Evolutionary conservation across 1,284 basidiomycete genomes (phyloP).

Genomic region (Heterobasidion irregulare): DNA sequence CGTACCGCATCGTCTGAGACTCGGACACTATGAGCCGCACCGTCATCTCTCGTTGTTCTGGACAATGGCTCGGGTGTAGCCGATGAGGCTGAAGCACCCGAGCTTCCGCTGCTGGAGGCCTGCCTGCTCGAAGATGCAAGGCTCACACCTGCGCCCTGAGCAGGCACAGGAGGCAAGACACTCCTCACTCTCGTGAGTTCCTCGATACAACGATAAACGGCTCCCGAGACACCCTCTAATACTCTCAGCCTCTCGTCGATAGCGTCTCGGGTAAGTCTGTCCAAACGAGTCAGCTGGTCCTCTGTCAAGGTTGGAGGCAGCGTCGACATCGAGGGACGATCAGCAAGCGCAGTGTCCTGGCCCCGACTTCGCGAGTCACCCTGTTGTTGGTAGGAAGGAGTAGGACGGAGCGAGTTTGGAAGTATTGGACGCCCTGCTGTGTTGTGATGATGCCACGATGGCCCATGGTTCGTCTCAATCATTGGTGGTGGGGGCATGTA

Average conservation of each 20-base stretch:
- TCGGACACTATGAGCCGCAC: background rate
- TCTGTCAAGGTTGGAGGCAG: slow-evolving; percentile 46
- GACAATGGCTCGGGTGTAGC: background rate
- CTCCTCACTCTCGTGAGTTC: slow-evolving; percentile 72
- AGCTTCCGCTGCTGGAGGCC: background rate
- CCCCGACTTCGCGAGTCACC: background rate
- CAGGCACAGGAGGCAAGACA: slow-evolving; percentile 41
- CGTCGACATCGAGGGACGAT: slow-evolving; percentile 20
- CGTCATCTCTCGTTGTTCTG: background rate
- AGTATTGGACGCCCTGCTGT: slow-evolving; percentile 1
- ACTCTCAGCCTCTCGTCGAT: slow-evolving; percentile 77
- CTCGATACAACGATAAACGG: slow-evolving; percentile 63
- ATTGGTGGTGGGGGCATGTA: background rate
- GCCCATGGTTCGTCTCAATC: slow-evolving; percentile 27
- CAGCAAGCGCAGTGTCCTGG: slow-evolving; percentile 1
- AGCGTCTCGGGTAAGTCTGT: slow-evolving; percentile 62
- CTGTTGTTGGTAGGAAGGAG: background rate
- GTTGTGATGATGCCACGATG: background rate
- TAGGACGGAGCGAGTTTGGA: background rate
- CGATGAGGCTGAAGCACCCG: background rate
- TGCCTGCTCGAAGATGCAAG: background rate
- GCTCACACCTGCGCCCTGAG: background rate
- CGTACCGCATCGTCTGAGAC: background rate
- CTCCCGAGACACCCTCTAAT: slow-evolving; percentile 65
- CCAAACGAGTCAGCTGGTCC: slow-evolving; percentile 51